phyloP scores from a whole-genome alignment of 805 yeast species.

The Martiniozyma abietophila region DNA sequence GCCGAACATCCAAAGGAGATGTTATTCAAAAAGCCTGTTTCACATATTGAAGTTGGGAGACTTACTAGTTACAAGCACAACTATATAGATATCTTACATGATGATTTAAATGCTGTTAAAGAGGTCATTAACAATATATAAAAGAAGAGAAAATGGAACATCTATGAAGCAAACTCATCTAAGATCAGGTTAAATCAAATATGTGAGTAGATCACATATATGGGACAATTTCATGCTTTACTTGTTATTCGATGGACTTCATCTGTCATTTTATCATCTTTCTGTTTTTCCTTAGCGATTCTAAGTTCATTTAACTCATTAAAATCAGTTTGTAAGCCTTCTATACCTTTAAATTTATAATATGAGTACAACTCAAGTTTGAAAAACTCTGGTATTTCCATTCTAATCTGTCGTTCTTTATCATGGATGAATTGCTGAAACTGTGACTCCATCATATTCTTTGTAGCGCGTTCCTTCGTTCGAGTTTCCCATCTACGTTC shows the following conservation, averaged over 20 bases:
- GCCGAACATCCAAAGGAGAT: conserved; percentile 28
- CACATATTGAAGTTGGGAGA: conserved; percentile 12
- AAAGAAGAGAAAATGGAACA: conserved; percentile 4
- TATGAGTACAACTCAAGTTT: conserved; percentile 19
- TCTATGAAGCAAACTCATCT: no score
- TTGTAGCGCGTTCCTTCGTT: conserved; percentile 27
- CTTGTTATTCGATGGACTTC: conserved; percentile 4
- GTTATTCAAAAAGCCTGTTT: conserved; percentile 22
- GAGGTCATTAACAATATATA: not conserved
- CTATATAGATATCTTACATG: conserved; percentile 21
- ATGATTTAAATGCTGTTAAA: conserved; percentile 18
- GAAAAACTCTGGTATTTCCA: conserved; percentile 25
- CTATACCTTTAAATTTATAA: conserved; percentile 18
- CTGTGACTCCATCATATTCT: conserved; percentile 18
- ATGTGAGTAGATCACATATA: no score
- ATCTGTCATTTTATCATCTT: conserved; percentile 7
- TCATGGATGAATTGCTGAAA: conserved; percentile 21
- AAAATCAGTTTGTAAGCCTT: conserved; percentile 18
- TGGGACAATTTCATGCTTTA: no score
- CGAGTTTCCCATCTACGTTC: conserved; percentile 46
- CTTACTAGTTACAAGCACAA: conserved; percentile 13
- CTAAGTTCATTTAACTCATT: conserved; percentile 17
- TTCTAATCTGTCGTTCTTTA: conserved; percentile 21
- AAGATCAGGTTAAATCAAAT: no score
- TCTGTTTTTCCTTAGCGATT: conserved; percentile 13